Percentiles rank a stretch among this genome's conserved stretches.
phyloP scores from a whole-genome alignment of 1,284 basidiomycete genomes.

The Takashimella tepidaria region DNA sequence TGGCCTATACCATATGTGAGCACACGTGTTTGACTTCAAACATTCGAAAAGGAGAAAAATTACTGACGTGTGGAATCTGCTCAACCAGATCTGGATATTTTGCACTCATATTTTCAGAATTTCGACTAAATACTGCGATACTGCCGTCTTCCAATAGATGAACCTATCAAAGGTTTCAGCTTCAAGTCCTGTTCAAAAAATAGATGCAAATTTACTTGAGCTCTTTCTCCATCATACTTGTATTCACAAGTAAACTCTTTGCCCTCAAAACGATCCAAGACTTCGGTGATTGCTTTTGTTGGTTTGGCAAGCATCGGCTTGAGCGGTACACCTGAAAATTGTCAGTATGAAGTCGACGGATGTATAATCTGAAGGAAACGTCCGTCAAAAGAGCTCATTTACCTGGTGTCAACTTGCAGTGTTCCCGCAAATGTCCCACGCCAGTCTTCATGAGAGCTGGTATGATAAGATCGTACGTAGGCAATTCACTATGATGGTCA shows the following conservation, averaged over 20 bases:
- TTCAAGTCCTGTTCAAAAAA: neutral
- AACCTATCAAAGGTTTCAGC: slow-evolving; percentile 53
- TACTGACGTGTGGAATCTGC: slow-evolving; percentile 74
- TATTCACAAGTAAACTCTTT: slow-evolving; percentile 98
- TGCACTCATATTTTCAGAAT: slow-evolving; percentile 99
- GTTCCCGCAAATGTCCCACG: slow-evolving; percentile 62
- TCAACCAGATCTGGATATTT: slow-evolving; percentile 97
- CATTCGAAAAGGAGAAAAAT: neutral
- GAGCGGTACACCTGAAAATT: slow-evolving; percentile 63
- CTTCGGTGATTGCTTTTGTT: slow-evolving; percentile 98
- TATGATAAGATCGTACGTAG: slow-evolving; percentile 89
- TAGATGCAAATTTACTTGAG: slow-evolving; percentile 60
- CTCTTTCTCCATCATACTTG: slow-evolving; percentile 98
- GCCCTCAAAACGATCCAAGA: slow-evolving; percentile 93
- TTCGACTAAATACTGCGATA: slow-evolving; percentile 87
- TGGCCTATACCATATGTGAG: slow-evolving; percentile 59
- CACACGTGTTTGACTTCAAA: neutral
- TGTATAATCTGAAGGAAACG: no score
- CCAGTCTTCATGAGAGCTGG: slow-evolving; percentile 82
- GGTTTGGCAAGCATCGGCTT: slow-evolving; percentile 99
- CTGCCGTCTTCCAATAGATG: slow-evolving; percentile 74
- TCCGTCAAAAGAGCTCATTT: no score
- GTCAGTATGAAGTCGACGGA: neutral
- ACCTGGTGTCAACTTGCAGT: slow-evolving; percentile 89
- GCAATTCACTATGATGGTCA: slow-evolving; percentile 69